Percentiles rank a stretch among this genome's conserved stretches.
Conservation (phyloP, 2,329 filamentous ascomycete species). For the Hymenoscyphus albidus region DNA sequence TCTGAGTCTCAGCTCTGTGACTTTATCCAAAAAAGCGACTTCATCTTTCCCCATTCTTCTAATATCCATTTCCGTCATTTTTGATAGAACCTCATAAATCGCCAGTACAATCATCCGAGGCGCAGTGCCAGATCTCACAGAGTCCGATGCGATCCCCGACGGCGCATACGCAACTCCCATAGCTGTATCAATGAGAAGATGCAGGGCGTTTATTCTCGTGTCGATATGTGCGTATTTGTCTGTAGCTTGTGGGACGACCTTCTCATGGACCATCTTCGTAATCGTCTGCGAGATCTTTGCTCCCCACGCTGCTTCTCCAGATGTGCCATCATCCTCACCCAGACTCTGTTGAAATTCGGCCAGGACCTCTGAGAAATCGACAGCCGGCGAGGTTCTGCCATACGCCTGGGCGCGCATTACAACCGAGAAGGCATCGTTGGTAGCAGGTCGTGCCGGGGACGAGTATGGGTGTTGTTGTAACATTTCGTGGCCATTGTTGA, state of each 20-base stretch:
- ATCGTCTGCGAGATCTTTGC: slow-evolving; percentile 4
- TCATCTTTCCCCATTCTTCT: slow-evolving; percentile 12
- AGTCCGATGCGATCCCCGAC: background rate
- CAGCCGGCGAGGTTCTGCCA: background rate
- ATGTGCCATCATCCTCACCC: background rate
- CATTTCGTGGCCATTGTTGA: background rate
- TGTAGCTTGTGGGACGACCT: background rate
- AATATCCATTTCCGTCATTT: slow-evolving; percentile 8
- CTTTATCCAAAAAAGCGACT: slow-evolving; percentile 14
- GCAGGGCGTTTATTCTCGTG: slow-evolving; percentile 17
- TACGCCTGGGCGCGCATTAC: slow-evolving; percentile 15
- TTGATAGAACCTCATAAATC: slow-evolving; percentile 11
- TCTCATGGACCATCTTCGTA: background rate
- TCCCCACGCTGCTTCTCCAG: slow-evolving; percentile 5
- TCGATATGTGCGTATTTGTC: background rate
- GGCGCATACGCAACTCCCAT: slow-evolving; percentile 13
- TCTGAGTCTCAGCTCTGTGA: slow-evolving; percentile 11
- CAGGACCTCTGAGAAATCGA: background rate
- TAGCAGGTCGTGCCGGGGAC: background rate
- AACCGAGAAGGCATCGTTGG: slow-evolving; percentile 13
- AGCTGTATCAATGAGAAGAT: slow-evolving; percentile 16
- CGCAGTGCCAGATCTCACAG: slow-evolving; percentile 6
- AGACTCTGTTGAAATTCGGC: slow-evolving; percentile 3
- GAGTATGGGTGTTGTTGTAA: slow-evolving; percentile 5
- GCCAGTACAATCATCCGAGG: slow-evolving; percentile 6